Conservation (phyloP, 768 basidiomycete species). For the Mycena vitilis region DNA sequence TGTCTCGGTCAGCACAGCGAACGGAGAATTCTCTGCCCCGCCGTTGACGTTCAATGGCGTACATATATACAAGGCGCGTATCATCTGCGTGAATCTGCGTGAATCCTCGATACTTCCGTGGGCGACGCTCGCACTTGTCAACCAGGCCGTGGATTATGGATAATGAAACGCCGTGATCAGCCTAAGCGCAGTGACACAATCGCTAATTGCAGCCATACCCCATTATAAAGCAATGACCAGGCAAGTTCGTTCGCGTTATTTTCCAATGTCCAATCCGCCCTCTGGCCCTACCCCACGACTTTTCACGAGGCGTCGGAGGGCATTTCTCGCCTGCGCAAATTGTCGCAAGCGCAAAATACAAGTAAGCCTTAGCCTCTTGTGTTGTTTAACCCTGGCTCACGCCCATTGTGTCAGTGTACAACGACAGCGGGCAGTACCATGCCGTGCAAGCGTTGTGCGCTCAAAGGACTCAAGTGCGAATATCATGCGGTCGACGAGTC, state of each 20-base stretch:
- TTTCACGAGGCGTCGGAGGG: background rate
- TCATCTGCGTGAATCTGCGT: no score
- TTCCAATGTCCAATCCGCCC: background rate
- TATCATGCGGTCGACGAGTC: background rate
- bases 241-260: background rate
- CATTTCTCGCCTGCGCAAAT: constrained; percentile 1
- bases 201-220: no score
- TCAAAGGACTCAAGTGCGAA: constrained; percentile 4
- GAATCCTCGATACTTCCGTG: no score
- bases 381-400: background rate
- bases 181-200: no score
- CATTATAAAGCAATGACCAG: no score
- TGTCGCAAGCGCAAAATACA: background rate
- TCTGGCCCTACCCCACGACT: background rate
- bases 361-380: background rate
- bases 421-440: background rate
- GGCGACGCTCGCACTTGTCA: no score
- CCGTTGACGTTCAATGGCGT: no score
- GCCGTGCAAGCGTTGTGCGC: background rate
- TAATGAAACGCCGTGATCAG: no score
- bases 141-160: no score
- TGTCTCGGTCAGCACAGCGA: no score
- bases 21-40: no score
- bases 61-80: no score
- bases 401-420: background rate